Evolutionary conservation across 1,139 yeast species (phyloP), one percentile per base, ranked within the genome.

Genomic region (Geotrichum candidum): DNA sequence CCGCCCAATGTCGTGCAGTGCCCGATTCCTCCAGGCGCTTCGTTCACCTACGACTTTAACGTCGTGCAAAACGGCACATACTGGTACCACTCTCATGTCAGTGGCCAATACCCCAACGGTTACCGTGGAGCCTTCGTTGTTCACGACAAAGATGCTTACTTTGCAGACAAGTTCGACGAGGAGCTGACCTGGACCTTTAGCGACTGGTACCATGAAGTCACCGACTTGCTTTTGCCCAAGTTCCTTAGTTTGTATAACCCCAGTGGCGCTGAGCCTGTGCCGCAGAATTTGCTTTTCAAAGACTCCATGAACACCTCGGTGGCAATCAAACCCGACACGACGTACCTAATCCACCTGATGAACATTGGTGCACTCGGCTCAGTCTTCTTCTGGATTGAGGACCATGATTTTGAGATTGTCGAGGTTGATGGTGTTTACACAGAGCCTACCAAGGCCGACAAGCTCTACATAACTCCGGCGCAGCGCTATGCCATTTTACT

Each of bases 181-280:
- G 97, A 90, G 69, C 79, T 84, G 33, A 74, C 82, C 13, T 74
- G 91, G 65, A 77, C 87, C 10, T 70, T 92, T 52, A 78, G 87
- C 54, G 98, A 92, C 69, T 91, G 96, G 95, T 92, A 92, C 76
- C 96, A 90, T 73, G 79, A 82, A 51, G 76, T 79, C 59, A 79
- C 86, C 48, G 80, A 80, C 56, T 80, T 72, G 27, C 79, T 91
- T 67, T 76, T 81, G 65, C 68, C 71, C 23, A 64, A 66, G 57
- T 91, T 91, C 77, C 72, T 90, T 77, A 82, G 78, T 67, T 75
- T 87, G 66, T 87, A 82, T 77, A 92, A 92, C 75, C 98, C 98
- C 56, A 89, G 97, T 5, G 98, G 98, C 67, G 97, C 97, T 45
- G 98, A 92, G 76, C 98, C 98, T 55, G 84, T 92, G 68, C 98